Percentiles rank a stretch among this genome's conserved stretches.
Evolutionary conservation across 306 rosid species (phyloP).

Genomic region (Pyrus betulifolia): DNA sequence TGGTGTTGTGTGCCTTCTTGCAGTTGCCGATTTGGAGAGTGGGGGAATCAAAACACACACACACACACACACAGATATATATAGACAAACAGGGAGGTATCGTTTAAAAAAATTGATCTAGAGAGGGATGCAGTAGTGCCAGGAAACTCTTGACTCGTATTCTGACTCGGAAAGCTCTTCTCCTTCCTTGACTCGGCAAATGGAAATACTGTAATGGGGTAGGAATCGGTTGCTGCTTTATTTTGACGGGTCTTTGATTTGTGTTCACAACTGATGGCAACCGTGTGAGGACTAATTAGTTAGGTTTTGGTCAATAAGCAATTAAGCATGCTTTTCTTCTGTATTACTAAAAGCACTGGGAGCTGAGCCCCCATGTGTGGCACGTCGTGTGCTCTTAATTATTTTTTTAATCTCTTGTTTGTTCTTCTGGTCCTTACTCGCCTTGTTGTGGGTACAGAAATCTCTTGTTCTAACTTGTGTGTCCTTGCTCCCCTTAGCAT

Average conservation of each 20-base stretch:
- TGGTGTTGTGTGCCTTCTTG: too few relatives aligned
- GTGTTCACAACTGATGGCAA: conserved; percentile 6
- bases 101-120: not conserved
- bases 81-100: not conserved
- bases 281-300: not conserved
- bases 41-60: not conserved
- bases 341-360: not conserved
- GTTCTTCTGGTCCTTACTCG: too few relatives aligned
- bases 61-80: too few relatives aligned
- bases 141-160: not conserved
- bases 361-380: not conserved
- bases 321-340: conserved; percentile 3
- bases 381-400: not conserved
- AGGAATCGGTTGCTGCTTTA: not conserved
- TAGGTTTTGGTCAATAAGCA: conserved; percentile 10
- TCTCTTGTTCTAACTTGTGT: too few relatives aligned
- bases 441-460: too few relatives aligned
- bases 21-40: not conserved
- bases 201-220: not conserved
- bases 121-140: not conserved
- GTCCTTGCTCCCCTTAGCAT: too few relatives aligned
- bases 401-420: too few relatives aligned
- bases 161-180: not conserved
- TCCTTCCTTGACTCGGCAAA: conserved; percentile 15
- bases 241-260: not conserved